phyloP scores from a whole-genome alignment of 441 rosid species.

The Breynia disticha region DNA sequence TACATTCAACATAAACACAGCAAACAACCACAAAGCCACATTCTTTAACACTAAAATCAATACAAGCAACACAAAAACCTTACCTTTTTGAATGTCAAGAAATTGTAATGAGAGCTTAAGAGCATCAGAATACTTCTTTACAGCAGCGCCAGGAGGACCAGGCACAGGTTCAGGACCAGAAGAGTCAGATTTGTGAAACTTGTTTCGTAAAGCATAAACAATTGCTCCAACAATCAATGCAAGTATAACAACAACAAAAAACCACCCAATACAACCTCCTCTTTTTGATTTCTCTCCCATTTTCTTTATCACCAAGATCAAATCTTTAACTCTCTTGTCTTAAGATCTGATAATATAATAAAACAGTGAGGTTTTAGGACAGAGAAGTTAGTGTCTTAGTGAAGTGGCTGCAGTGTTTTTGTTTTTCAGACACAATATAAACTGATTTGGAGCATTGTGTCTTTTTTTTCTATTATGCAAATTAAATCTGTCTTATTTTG shows the following conservation, averaged over 20 bases:
- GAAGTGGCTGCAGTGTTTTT: constrained; percentile 6
- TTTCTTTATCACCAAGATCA: constrained; percentile 1
- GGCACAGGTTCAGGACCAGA: constrained; percentile 33
- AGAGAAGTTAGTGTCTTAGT: constrained; percentile 14
- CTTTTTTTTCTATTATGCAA: no score
- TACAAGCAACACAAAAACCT: neutral
- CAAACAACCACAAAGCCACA: no score
- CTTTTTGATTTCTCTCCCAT: constrained; percentile 54
- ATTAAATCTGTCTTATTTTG: no score
- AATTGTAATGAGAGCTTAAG: constrained; percentile 71
- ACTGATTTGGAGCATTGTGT: no score
- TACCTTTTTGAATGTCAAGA: constrained; percentile 90
- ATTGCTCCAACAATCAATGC: constrained; percentile 46
- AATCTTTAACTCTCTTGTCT: neutral
- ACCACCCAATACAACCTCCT: constrained; percentile 59
- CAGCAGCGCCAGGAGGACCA: constrained; percentile 73
- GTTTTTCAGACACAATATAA: neutral
- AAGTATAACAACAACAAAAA: constrained; percentile 35
- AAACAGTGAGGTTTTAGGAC: neutral
- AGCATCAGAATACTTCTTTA: constrained; percentile 65
- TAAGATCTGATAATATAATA: neutral
- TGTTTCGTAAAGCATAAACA: constrained; percentile 42
- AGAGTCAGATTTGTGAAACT: constrained; percentile 21
- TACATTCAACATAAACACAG: no score
- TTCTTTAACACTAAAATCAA: no score